A percentile compares a stretch with the other conserved stretches of the same genome.
phyloP scores from a whole-genome alignment of 208 protist genomes.

The Crithidia bombi region DNA sequence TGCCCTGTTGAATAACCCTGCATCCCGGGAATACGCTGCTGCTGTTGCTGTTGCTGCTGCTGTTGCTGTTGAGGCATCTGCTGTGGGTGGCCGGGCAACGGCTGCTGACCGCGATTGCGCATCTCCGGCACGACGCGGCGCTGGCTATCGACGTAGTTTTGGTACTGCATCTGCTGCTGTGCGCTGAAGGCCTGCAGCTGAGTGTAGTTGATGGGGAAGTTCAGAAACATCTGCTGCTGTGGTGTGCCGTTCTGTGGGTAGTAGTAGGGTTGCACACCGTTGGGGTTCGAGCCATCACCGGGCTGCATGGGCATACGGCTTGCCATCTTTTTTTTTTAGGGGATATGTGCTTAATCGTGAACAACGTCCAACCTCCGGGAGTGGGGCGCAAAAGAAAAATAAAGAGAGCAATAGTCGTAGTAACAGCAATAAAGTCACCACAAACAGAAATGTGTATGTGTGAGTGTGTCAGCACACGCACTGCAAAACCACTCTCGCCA shows the following conservation, averaged over 20 bases:
- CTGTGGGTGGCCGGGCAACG: constrained; percentile 23
- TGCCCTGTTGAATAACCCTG: constrained; percentile 1
- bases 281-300: constrained; percentile 20
- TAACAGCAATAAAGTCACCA: neutral
- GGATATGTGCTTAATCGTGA: neutral
- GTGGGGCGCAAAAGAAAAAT: neutral
- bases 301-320: constrained; percentile 23
- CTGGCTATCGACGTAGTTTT: constrained; percentile 19
- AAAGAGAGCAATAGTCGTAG: too few relatives aligned
- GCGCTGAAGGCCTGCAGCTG: constrained; percentile 30
- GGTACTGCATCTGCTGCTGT: constrained; percentile 41
- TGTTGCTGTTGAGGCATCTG: constrained; percentile 22
- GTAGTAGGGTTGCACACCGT: constrained; percentile 22
- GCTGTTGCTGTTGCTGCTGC: constrained; percentile 28
- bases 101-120: constrained; percentile 31
- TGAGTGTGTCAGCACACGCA: too few relatives aligned
- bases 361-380: too few relatives aligned
- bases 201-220: constrained; percentile 17
- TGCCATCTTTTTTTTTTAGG: constrained; percentile 1
- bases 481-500: too few relatives aligned
- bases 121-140: constrained; percentile 7
- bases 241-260: constrained; percentile 31
- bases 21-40: constrained; percentile 16
- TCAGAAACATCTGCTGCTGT: constrained; percentile 33
- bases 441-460: too few relatives aligned